Conservation (phyloP, 177 flowering plant genomes). For the Tripterygium wilfordii region DNA sequence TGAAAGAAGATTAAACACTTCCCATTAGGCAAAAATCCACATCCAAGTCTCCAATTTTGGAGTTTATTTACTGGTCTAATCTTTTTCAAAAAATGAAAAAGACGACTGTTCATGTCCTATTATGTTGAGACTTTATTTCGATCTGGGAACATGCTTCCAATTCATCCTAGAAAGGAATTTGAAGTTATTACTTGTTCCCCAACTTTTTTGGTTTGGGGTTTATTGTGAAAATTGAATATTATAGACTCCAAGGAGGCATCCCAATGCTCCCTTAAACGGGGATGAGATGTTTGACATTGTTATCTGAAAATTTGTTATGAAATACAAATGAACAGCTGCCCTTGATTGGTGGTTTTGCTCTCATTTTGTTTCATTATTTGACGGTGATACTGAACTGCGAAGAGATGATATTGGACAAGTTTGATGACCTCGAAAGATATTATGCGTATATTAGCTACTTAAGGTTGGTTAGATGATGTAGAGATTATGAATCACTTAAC, state of each 20-base stretch:
- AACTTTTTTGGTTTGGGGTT: conserved; percentile 19
- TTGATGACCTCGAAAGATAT: too few species aligned
- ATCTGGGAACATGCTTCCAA: conserved; percentile 23
- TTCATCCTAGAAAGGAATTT: conserved; percentile 19
- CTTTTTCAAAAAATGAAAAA: conserved; percentile 22
- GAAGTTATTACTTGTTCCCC: conserved; percentile 30
- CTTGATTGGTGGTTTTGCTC: too few species aligned
- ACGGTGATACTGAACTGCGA: too few species aligned
- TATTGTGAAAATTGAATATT: conserved; percentile 18
- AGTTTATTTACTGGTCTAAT: conserved; percentile 22
- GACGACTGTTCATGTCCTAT: conserved; percentile 9
- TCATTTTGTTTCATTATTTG: too few species aligned
- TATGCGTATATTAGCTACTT: too few species aligned
- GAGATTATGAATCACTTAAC: too few species aligned
- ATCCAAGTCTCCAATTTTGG: conserved; percentile 17
- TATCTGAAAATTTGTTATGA: conserved; percentile 20
- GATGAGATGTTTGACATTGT: conserved; percentile 17
- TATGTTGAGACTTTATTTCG: conserved; percentile 4
- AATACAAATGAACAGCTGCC: conserved; percentile 12
- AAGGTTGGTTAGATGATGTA: too few species aligned
- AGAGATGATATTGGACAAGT: too few species aligned
- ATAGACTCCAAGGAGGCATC: conserved; percentile 18
- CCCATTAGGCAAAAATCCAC: conserved; percentile 14
- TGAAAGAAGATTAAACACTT: conserved; percentile 6
- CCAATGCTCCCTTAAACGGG: conserved; percentile 10